Evolutionary conservation across 2,329 filamentous ascomycete genomes (phyloP), one percentile per base, ranked within the genome.

Genomic region (Thermothelomyces thermophilus): DNA sequence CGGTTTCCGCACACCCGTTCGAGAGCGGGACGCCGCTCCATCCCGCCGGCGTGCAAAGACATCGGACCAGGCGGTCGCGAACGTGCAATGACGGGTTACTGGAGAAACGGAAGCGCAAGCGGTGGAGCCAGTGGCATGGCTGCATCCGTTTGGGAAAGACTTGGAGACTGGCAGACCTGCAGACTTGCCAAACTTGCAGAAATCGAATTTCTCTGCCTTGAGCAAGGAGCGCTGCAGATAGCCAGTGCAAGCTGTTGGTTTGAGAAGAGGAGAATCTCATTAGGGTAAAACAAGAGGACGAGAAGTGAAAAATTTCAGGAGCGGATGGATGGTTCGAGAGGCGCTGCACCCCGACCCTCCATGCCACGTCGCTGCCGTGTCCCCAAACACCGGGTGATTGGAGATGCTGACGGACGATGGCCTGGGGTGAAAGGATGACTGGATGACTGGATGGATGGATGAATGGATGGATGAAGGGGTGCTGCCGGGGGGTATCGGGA

Each of bases 281-380:
- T 41, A 42, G 37, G 22, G 19, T 46, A 53, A 52, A 53, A 52
- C 53, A 16, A 31, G 45, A 36, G 26, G 41, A 11, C 13, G 31
- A 19, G 16, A 31, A 31, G 41, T n/a, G 41, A 51, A 48, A 45
- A 48, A 36, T 36, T 31, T 10, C 37, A 51, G 51, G 55, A 55
- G 43, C 41, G 35, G 40, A 24, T 40, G 36, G 46, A 55, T 59
- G 56, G 61, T 62, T 62, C 59, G 60, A 63, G 55, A 52, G 55
- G 48, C 58, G 55, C 56, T 54, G 50, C 56, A 58, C 58, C 58
- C 51, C 57, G 55, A 60, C 62, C 58, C 58, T 53, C 55, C 56
- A 61, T 63, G 63, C 61, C 61, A 63, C 49, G 52, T 58, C 50
- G 63, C 56, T 58, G 60, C 55, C 20, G 16, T 22, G 51, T 11